Percentiles rank a stretch among this genome's conserved stretches.
Conservation (phyloP, 257 asterid species). For the Orobanche coerulescens region DNA sequence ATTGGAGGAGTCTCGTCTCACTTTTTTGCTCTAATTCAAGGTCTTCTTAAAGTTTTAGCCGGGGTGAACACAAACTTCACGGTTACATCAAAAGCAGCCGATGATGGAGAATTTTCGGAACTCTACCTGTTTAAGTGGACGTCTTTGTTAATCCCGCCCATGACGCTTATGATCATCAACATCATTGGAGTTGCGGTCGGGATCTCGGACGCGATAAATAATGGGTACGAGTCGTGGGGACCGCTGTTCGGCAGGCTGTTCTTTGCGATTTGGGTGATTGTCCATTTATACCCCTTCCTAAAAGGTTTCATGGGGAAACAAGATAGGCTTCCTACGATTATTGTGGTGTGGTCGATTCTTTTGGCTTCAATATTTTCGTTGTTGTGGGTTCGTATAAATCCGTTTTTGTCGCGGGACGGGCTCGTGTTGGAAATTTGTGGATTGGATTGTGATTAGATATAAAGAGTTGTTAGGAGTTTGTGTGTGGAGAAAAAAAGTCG, state of each 20-base stretch:
- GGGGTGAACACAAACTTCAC: constrained; percentile 94
- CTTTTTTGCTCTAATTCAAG: constrained; percentile 85
- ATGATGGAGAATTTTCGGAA: constrained; percentile 82
- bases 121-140: constrained; percentile 96
- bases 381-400: constrained; percentile 90
- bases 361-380: constrained; percentile 85
- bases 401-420: constrained; percentile 59
- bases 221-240: constrained; percentile 95
- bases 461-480: constrained; percentile 21
- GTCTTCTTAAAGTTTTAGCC: constrained; percentile 84
- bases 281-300: constrained; percentile 93
- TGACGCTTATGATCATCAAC: constrained; percentile 73
- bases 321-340: constrained; percentile 65
- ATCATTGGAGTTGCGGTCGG: constrained; percentile 83
- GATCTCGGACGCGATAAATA: constrained; percentile 75
- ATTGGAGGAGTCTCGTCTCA: constrained; percentile 89
- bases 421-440: constrained; percentile 80
- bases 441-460: constrained; percentile 68
- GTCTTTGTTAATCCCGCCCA: constrained; percentile 81
- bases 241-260: constrained; percentile 85
- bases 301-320: constrained; percentile 95
- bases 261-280: constrained; percentile 95
- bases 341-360: constrained; percentile 92
- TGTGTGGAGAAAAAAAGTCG: constrained; percentile 34
- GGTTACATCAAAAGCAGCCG: constrained; percentile 92